Evolutionary conservation across 495 filamentous ascomycete genomes (phyloP), one percentile per base, ranked within the genome.

Genomic region (Thermothielavioides terrestris): DNA sequence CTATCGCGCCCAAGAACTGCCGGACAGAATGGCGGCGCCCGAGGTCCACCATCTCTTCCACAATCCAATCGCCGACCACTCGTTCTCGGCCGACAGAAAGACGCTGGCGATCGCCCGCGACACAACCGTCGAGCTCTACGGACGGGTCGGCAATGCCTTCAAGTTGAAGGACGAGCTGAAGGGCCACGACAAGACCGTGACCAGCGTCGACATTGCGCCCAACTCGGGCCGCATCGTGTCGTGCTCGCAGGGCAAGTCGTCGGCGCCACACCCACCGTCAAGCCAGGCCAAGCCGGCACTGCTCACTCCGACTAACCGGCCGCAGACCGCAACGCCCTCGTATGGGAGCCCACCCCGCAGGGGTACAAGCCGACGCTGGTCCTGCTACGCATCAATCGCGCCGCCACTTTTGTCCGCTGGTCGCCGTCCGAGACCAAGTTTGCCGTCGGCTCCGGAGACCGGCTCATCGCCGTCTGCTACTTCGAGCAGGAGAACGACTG

Each of bases 401-500:
- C 94, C 7, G 92, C 94, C 26, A 97, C 94, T 0, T 95, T 89
- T 63, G 94, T 97, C 21, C 86, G 92, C 49, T 98, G 92, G 92
- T 95, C 89, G 9, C 92, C 92, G 7, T 90, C 86, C 27, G 92
- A 97, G 72, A 83, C 83, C 63, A 98, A 97, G 65, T 97, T 98
- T 64, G 92, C 92, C 35, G 92, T 95, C 20, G 94, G 92, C 48
- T 96, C 90, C 30, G 92, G 92, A 51, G 92, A 94, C 53, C 80
- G 94, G 46, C 83, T 94, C 46, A 95, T 98, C 59, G 87, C 92
- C n/a, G 80, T 96, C 57, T 98, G 92, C 75, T 96, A 96, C 73
- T 98, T 97, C 56, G 92, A 98, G 60, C 85, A 92, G 61, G 94
- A 97, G 68, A 96, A 97, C 64, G 88, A 97, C 72, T 97, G 94